A percentile compares a stretch with the other conserved stretches of the same genome.
phyloP scores from a whole-genome alignment of 352 stramenopile genomes.

The Globisporangium megalacanthum region DNA sequence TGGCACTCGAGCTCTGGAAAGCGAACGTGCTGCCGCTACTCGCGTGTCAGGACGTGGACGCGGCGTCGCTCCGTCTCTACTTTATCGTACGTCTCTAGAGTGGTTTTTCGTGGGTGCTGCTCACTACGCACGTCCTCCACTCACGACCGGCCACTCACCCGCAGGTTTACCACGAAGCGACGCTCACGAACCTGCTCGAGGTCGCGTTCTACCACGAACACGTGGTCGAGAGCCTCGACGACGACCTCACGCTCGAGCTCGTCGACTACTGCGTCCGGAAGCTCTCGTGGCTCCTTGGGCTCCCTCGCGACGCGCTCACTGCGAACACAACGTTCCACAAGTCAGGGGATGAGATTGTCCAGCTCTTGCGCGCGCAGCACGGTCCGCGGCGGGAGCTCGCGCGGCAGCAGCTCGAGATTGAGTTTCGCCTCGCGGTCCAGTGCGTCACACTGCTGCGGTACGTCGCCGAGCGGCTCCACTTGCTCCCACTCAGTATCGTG shows the following conservation, averaged over 20 bases:
- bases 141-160: not conserved
- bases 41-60: constrained; percentile 36
- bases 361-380: constrained; percentile 56
- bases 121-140: no score
- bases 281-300: constrained; percentile 73
- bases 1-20: constrained; percentile 91
- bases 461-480: constrained; percentile 85
- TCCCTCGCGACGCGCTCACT: constrained; percentile 53
- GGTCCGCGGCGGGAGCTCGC: constrained; percentile 43
- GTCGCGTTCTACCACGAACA: constrained; percentile 89
- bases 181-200: constrained; percentile 85
- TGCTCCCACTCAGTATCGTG: constrained; percentile 84
- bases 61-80: constrained; percentile 85
- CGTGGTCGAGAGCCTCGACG: constrained; percentile 80
- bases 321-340: constrained; percentile 69
- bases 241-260: constrained; percentile 89
- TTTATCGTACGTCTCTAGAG: constrained; percentile 60
- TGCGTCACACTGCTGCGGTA: constrained; percentile 88
- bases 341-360: constrained; percentile 53
- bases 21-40: constrained; percentile 65
- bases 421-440: constrained; percentile 83
- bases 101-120: not conserved
- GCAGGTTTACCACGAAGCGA: constrained; percentile 87
- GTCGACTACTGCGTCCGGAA: constrained; percentile 93
- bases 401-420: constrained; percentile 77